Evolutionary conservation across 352 stramenopile species (phyloP).

Genomic region (Thalassiosira livingstoniorum): DNA sequence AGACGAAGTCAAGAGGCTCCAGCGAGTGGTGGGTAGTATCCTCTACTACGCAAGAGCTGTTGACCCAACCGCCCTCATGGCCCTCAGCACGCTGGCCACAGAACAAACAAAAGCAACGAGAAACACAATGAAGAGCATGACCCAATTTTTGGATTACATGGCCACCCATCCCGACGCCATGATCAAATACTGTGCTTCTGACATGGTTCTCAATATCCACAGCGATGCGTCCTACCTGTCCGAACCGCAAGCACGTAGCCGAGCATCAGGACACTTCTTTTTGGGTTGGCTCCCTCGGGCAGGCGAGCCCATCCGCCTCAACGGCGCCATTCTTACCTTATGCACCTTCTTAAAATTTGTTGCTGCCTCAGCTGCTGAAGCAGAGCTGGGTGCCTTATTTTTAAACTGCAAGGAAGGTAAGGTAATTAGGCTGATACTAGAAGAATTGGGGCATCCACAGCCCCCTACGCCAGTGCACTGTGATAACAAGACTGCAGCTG

Average conservation of each 20-base stretch:
- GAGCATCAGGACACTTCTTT: background rate
- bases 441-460: background rate
- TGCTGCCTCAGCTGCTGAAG: background rate
- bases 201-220: background rate
- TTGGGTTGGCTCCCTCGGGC: too few relatives aligned
- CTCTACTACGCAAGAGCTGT: conserved; percentile 9
- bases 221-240: background rate
- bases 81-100: background rate
- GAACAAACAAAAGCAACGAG: background rate
- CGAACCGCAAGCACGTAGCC: background rate
- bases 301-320: background rate
- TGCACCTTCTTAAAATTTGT: background rate
- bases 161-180: background rate
- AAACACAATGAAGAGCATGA: background rate
- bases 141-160: background rate
- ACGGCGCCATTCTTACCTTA: background rate
- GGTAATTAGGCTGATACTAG: background rate
- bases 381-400: too few relatives aligned
- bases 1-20: background rate
- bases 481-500: background rate
- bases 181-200: background rate
- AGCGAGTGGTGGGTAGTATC: conserved; percentile 8
- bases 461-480: background rate
- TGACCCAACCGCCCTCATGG: background rate
- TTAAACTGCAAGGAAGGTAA: background rate